Evolutionary conservation across 352 stramenopile genomes (phyloP).

Genomic region (Phytophthora capsici): DNA sequence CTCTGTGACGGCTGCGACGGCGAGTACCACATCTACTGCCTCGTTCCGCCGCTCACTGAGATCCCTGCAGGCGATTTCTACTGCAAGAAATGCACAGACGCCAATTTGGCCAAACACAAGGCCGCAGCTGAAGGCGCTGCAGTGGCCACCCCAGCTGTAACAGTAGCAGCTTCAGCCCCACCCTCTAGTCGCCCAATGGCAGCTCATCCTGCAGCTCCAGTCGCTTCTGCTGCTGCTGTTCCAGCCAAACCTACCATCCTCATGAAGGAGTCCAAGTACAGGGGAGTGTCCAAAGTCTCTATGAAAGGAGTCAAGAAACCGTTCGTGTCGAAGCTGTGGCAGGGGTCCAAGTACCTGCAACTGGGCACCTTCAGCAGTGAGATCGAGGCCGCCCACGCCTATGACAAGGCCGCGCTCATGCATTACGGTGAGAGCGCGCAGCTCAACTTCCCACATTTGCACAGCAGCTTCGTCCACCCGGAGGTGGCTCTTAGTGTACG

Average conservation of each 20-base stretch:
- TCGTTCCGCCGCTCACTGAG: slow-evolving; percentile 71
- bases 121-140: slow-evolving; percentile 29
- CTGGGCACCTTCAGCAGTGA: slow-evolving; percentile 77
- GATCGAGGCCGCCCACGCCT: slow-evolving; percentile 82
- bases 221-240: not conserved
- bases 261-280: slow-evolving; percentile 81
- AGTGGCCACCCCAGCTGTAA: not conserved
- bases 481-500: slow-evolving; percentile 42
- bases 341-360: slow-evolving; percentile 70
- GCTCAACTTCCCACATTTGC: slow-evolving; percentile 84
- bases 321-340: slow-evolving; percentile 78
- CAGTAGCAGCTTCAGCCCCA: not conserved
- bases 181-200: not conserved
- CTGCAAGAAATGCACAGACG: slow-evolving; percentile 72
- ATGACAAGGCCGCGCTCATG: slow-evolving; percentile 78
- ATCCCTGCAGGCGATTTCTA: slow-evolving; percentile 86
- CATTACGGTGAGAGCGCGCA: slow-evolving; percentile 69
- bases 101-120: slow-evolving; percentile 51
- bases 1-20: slow-evolving; percentile 85
- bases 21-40: slow-evolving; percentile 90
- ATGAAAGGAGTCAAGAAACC: slow-evolving; percentile 84
- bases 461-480: slow-evolving; percentile 66
- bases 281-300: slow-evolving; percentile 80
- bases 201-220: not conserved
- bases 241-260: slow-evolving; percentile 32